Base-by-base conservation (phyloP, 306 rosid genomes). In the Vicia faba region DNA sequence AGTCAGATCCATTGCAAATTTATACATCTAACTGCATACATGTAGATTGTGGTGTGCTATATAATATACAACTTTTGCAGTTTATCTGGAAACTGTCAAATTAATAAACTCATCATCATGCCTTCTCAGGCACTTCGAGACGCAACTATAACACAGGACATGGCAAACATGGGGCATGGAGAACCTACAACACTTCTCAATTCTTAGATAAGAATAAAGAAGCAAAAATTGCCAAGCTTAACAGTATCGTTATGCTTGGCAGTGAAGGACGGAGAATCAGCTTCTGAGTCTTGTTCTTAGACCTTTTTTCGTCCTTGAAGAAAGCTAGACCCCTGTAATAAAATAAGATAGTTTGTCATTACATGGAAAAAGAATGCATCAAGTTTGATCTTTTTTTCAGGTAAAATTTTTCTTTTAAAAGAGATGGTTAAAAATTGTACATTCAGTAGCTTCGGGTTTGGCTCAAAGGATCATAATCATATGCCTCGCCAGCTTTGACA, bases 401-500 rank as follows among this genome's bases (percentile, higher is more conserved):
- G 78, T 12, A 61, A 71, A 55, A 70, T 58, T 54, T 79, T 61
- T 72, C 78, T 73, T 80, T 72, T 63, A 70, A 57, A 78, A 67
- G 76, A 57, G 69, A 86, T 75, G 83, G 90, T 76, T 78, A 77
- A 73, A 78, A 73, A 43, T 48, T 76, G 84, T 84, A 85, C 90
- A 82, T 74, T 84, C 87, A 90, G 82, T 43, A 95, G 95, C 99
- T 90, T 85, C 96, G 85, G 85, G 96, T 88, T 75, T 75, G 76
- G 84, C 53, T 88, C 91, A 90, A 59, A 9, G 97, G 97, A 62
- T 93, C 99, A 50, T 90, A 93, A 80, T 93, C 97, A 66, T 84
- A 88, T 70, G 72, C 85, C 36, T 93, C 97, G 14, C 99, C 99
- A 1, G 97, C 95, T 88, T 93, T 93, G 50, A 93, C 88, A 79